A percentile compares a stretch with the other conserved stretches of the same genome.
These are phyloP conservation scores for Yamadazyma takamatsuzukensis DNA, from an alignment of 805 yeast species.

Conservation along the genomic window DNA sequence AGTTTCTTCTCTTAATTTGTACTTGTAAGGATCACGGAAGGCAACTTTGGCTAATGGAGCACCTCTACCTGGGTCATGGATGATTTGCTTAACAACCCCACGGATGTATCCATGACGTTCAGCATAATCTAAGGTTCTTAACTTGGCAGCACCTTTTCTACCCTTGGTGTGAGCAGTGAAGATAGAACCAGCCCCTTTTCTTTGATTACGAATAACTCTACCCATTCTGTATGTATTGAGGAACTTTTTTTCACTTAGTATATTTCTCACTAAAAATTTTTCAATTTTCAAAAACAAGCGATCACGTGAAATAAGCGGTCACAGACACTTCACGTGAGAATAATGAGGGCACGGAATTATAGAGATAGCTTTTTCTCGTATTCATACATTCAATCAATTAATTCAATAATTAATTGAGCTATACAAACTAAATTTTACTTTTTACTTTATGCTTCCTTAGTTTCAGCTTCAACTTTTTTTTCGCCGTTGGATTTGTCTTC, in stretches of 20 bases:
- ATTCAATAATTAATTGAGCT: too few species aligned
- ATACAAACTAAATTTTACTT: too few species aligned
- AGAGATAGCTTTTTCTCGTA: too few species aligned
- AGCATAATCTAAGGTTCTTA: constrained; percentile 97
- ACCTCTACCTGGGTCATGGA: constrained; percentile 99
- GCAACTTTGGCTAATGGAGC: constrained; percentile 99
- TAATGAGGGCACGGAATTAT: constrained; percentile 44
- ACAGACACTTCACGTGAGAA: constrained; percentile 51
- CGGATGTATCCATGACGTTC: constrained; percentile 99
- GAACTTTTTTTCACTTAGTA: too few species aligned
- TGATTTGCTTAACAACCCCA: constrained; percentile 97
- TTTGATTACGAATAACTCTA: constrained; percentile 99
- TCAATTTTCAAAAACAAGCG: constrained; percentile 63
- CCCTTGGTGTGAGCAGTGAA: constrained; percentile 99
- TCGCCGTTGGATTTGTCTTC: neutral
- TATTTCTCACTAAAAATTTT: constrained; percentile 81
- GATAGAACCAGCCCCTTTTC: constrained; percentile 99
- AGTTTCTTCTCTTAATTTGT: constrained; percentile 96
- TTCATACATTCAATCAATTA: too few species aligned
- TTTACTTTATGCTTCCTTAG: too few species aligned
- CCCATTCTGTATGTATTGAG: too few species aligned
- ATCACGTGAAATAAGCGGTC: constrained; percentile 33
- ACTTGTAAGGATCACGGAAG: constrained; percentile 99
- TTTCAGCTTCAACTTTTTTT: neutral
- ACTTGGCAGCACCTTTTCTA: constrained; percentile 99